Conservation (phyloP, 106 monocot species). For the Dendrobium huoshanense region DNA sequence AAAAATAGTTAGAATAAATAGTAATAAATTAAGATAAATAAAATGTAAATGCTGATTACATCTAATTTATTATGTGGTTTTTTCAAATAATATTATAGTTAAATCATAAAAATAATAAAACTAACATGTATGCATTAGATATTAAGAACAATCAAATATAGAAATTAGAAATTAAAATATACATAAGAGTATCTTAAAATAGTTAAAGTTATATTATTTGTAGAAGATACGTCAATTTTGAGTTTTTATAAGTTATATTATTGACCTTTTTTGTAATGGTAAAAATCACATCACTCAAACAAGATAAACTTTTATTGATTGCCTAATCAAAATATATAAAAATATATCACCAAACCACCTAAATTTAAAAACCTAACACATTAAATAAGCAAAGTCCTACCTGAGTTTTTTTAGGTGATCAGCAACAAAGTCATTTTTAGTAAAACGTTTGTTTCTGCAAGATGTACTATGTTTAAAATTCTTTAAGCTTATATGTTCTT, state of each 20-base stretch:
- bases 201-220: too few relatives aligned
- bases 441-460: background rate
- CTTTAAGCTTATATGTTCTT: too few relatives aligned
- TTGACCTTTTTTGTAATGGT: conserved; percentile 84
- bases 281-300: conserved; percentile 82
- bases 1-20: background rate
- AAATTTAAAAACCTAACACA: background rate
- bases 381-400: background rate
- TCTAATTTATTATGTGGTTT: background rate
- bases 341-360: background rate
- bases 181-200: too few relatives aligned
- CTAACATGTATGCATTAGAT: too few relatives aligned
- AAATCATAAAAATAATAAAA: too few relatives aligned
- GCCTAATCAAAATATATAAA: conserved; percentile 28
- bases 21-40: background rate
- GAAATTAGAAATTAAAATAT: too few relatives aligned
- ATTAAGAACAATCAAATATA: too few relatives aligned
- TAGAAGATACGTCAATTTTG: conserved; percentile 66
- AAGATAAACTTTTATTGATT: conserved; percentile 85
- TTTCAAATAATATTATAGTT: too few relatives aligned
- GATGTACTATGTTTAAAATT: too few relatives aligned
- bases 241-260: conserved; percentile 85
- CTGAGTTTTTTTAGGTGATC: too few relatives aligned
- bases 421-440: accelerated
- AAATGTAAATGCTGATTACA: background rate